A percentile compares a stretch with the other conserved stretches of the same genome.
phyloP scores from a whole-genome alignment of 306 rosid genomes.

The Castanopsis chinensis region DNA sequence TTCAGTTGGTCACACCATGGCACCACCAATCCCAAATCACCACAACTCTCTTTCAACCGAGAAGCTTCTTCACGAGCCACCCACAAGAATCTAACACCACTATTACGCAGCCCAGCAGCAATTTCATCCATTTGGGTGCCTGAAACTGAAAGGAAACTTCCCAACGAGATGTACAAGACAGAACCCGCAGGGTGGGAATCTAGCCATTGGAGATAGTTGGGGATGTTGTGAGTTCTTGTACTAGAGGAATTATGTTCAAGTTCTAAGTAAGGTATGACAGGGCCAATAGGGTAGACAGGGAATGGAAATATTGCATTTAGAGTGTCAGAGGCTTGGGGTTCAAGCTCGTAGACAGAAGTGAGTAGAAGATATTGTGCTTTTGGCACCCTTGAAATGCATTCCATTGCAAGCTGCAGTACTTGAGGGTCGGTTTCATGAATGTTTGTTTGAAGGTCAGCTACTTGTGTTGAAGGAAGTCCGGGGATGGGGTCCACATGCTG shows the following conservation, averaged over 20 bases:
- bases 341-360: constrained; percentile 40
- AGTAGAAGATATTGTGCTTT: constrained; percentile 37
- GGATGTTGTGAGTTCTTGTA: not conserved
- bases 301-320: constrained; percentile 14
- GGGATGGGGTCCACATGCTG: constrained; percentile 42
- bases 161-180: constrained; percentile 56
- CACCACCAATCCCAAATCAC: constrained; percentile 41
- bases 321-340: constrained; percentile 33
- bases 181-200: constrained; percentile 42
- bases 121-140: constrained; percentile 47
- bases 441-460: constrained; percentile 34
- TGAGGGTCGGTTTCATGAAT: not conserved
- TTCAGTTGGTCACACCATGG: constrained; percentile 61
- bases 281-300: constrained; percentile 44
- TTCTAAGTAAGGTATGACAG: constrained; percentile 1
- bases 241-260: not conserved
- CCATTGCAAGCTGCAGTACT: not conserved
- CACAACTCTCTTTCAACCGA: constrained; percentile 34
- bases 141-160: constrained; percentile 51
- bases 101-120: constrained; percentile 31
- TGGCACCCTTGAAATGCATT: constrained; percentile 8
- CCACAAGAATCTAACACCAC: constrained; percentile 38
- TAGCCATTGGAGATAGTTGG: not conserved
- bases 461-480: constrained; percentile 34
- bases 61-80: constrained; percentile 45